Base-by-base conservation (phyloP, 257 asterid species). In the Solanum raphanifolium region DNA sequence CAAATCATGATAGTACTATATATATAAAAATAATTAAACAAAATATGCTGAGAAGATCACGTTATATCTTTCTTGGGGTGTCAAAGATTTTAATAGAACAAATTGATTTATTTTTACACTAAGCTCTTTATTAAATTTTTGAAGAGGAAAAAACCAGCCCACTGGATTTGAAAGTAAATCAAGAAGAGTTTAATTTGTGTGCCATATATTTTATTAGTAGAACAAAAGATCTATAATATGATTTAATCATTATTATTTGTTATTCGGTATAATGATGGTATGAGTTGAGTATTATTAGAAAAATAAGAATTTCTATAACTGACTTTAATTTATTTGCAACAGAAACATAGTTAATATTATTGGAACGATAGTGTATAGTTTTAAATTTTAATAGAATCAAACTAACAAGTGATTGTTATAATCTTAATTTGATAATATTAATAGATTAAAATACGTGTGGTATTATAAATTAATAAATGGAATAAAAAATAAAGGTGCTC, bases 51-150 rank as follows among this genome's bases (percentile, higher is more conserved):
- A 81, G 69, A 81, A 46, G 85, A 81, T 46, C 85, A 81, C 29
- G 85, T 81, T 81, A 81, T 81, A 46, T 81, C 85, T 46, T 81
- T 81, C 85, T 81, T 81, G 85, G 85, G 36, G 68, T 25, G 85
- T 81, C 85, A 29, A 46, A 81, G 68, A 81, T 81, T 81, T 81
- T 31, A 16, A 81, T 81, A 46, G 8, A 81, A 48, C 68, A 18
- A 29, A 81, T 81, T 46, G 68, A 29, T 81, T 48, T 46, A 4
- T 29, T 81, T 16, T 46, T 29, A 81, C 3, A 43, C 20, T 81
- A 43, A 81, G 29, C 29, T 46, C 85, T 81, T 46, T 48, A 81
- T 78, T 41, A 25, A 41, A 7, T 13, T 15, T 25, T 41, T 27
- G 6, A 25, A 2, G 15, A n/a, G n/a, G 34, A 78, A 13, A 12